Percentiles rank a stretch among this genome's conserved stretches.
Conservation (phyloP, 208 protist genomes). For the Lotmaria passim region DNA sequence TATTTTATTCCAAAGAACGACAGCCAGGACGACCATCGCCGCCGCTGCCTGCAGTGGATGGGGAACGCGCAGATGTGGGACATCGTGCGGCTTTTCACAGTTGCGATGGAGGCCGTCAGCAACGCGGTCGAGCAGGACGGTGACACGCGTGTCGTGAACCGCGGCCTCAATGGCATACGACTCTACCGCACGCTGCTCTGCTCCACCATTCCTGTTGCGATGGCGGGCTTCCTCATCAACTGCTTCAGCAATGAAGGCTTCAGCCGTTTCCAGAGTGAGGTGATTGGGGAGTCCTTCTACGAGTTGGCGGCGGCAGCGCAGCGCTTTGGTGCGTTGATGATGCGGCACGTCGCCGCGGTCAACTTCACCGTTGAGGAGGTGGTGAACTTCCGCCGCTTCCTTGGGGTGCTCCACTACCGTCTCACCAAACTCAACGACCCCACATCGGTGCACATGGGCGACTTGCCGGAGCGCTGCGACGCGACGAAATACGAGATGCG, state of each 20-base stretch:
- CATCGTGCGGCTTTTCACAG: slow-evolving; percentile 45
- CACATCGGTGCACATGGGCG: slow-evolving; percentile 26
- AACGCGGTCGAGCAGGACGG: slow-evolving; percentile 26
- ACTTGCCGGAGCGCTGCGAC: slow-evolving; percentile 23
- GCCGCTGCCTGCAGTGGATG: slow-evolving; percentile 60
- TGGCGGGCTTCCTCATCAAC: slow-evolving; percentile 63
- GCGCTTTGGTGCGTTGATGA: slow-evolving; percentile 44
- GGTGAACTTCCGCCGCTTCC: slow-evolving; percentile 61
- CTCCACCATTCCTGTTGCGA: slow-evolving; percentile 45
- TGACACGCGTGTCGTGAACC: slow-evolving; percentile 35
- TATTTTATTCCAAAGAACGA: slow-evolving; percentile 67
- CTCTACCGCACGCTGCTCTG: slow-evolving; percentile 58
- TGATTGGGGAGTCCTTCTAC: slow-evolving; percentile 37
- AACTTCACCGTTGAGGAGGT: slow-evolving; percentile 55
- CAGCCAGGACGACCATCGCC: slow-evolving; percentile 43
- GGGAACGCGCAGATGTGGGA: slow-evolving; percentile 52
- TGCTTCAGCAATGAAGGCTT: slow-evolving; percentile 60
- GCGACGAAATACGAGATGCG: slow-evolving; percentile 37
- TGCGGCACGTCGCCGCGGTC: slow-evolving; percentile 44
- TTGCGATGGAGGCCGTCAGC: slow-evolving; percentile 26
- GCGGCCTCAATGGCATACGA: slow-evolving; percentile 45
- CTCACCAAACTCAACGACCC: slow-evolving; percentile 17
- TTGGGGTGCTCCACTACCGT: slow-evolving; percentile 43
- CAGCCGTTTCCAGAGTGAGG: slow-evolving; percentile 30
- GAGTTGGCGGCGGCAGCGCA: slow-evolving; percentile 31